Conservation (phyloP, 495 filamentous ascomycete genomes). For the Pyrenopolyporus hunteri region DNA sequence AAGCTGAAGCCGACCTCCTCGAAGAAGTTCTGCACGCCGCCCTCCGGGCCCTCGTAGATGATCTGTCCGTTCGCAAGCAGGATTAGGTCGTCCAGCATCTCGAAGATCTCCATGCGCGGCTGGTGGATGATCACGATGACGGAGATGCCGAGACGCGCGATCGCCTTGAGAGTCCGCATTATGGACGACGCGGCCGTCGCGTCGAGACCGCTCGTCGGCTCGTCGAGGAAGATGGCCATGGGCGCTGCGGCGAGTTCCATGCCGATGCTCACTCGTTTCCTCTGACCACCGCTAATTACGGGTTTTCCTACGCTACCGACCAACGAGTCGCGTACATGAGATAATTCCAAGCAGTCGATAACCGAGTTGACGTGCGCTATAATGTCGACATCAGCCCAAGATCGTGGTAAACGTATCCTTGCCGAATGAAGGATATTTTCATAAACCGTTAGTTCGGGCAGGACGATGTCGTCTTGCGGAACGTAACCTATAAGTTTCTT, state of each 20-base stretch:
- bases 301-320: slow-evolving; percentile 53
- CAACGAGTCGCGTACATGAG: slow-evolving; percentile 50
- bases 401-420: slow-evolving; percentile 53
- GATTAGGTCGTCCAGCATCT: slow-evolving; percentile 54
- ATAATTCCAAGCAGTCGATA: slow-evolving; percentile 53
- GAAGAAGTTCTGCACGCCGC: slow-evolving; percentile 50
- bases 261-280: slow-evolving; percentile 59
- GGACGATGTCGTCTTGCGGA: slow-evolving; percentile 58
- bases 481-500: slow-evolving; percentile 64
- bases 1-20: slow-evolving; percentile 52
- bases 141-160: slow-evolving; percentile 53
- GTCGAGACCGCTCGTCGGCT: slow-evolving; percentile 70
- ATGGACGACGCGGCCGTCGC: slow-evolving; percentile 67
- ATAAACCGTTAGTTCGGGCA: slow-evolving; percentile 57
- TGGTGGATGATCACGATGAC: slow-evolving; percentile 56
- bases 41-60: slow-evolving; percentile 49
- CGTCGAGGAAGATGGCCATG: slow-evolving; percentile 68
- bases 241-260: slow-evolving; percentile 70
- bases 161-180: slow-evolving; percentile 56
- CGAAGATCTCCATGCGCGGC: slow-evolving; percentile 55
- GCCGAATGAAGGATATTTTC: slow-evolving; percentile 62
- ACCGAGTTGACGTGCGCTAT: slow-evolving; percentile 51
- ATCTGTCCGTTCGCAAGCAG: slow-evolving; percentile 52
- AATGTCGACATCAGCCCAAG: slow-evolving; percentile 48
- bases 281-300: slow-evolving; percentile 56